A percentile compares a stretch with the other conserved stretches of the same genome.
These are phyloP conservation scores for Mortierella hygrophila DNA, from an alignment of 192 early-diverging fungal genomes.

Conservation along the genomic window DNA sequence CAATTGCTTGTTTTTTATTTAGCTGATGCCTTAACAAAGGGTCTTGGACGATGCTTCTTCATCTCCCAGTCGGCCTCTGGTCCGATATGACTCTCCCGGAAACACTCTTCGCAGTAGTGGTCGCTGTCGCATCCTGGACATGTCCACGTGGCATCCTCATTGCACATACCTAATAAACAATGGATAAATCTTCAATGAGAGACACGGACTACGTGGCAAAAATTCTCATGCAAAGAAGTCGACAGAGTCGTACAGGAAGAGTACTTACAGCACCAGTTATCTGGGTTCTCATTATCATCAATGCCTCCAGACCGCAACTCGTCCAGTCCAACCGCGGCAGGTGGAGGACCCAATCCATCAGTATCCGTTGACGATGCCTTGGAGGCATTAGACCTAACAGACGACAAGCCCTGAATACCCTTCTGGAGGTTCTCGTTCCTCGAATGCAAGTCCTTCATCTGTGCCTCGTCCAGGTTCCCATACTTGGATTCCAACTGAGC, in stretches of 20 bases:
- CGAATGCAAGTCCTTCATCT: slow-evolving; percentile 27
- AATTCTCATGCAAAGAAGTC: background rate
- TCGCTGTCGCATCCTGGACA: slow-evolving; percentile 75
- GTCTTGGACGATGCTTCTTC: slow-evolving; percentile 50
- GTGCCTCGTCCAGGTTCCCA: slow-evolving; percentile 17
- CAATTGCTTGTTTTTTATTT: background rate
- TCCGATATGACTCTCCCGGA: slow-evolving; percentile 65
- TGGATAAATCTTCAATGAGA: background rate
- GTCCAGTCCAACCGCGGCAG: slow-evolving; percentile 41
- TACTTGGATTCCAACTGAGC: slow-evolving; percentile 33
- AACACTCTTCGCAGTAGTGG: slow-evolving; percentile 68
- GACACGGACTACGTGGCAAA: background rate
- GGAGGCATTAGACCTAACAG: slow-evolving; percentile 10
- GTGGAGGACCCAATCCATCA: slow-evolving; percentile 44
- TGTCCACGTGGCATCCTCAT: slow-evolving; percentile 69
- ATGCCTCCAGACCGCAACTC: slow-evolving; percentile 36
- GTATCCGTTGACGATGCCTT: background rate
- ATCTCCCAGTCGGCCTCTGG: slow-evolving; percentile 58
- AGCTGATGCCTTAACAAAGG: slow-evolving; percentile 25
- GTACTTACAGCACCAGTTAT: slow-evolving; percentile 66
- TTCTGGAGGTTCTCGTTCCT: slow-evolving; percentile 44
- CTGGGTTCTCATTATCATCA: slow-evolving; percentile 50
- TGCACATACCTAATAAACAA: slow-evolving; percentile 61
- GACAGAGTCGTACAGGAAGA: background rate
- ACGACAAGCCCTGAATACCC: slow-evolving; percentile 25